A percentile compares a stretch with the other conserved stretches of the same genome.
Evolutionary conservation across 1,284 basidiomycete species (phyloP).

Genomic region (Sanghuangporus sanghuang): DNA sequence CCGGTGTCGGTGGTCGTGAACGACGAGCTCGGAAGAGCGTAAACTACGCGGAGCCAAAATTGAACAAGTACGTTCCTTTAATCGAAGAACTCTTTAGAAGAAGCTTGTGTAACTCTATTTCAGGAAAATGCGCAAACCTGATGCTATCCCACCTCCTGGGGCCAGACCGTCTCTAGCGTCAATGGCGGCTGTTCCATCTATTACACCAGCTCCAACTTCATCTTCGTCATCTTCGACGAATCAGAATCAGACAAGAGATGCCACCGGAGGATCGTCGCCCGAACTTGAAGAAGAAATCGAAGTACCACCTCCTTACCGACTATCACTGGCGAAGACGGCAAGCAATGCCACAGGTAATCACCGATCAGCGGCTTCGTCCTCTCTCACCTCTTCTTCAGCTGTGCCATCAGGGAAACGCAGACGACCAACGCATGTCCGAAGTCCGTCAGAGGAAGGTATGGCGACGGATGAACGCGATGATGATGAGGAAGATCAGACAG

Average conservation of each 20-base stretch:
- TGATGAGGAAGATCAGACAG: slow-evolving; percentile 52
- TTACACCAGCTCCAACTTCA: slow-evolving; percentile 6
- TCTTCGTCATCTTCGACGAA: neutral
- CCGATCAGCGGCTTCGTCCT: slow-evolving; percentile 20
- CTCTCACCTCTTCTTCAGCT: slow-evolving; percentile 12
- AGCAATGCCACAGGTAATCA: neutral
- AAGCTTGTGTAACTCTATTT: slow-evolving; percentile 11
- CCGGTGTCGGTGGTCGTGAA: slow-evolving; percentile 46
- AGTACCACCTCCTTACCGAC: slow-evolving; percentile 17
- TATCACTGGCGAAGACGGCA: neutral
- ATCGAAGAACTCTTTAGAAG: slow-evolving; percentile 2
- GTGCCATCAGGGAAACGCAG: slow-evolving; percentile 14
- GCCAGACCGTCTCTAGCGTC: slow-evolving; percentile 30
- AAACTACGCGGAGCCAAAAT: slow-evolving; percentile 85
- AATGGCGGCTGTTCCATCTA: slow-evolving; percentile 24
- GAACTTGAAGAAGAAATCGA: neutral
- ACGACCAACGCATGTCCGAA: slow-evolving; percentile 8
- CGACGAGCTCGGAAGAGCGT: slow-evolving; percentile 73
- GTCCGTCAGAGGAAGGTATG: slow-evolving; percentile 23
- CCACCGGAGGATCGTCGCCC: neutral
- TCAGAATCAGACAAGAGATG: neutral
- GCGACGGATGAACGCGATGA: slow-evolving; percentile 36
- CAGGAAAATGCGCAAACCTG: slow-evolving; percentile 90
- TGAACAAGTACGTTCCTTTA: slow-evolving; percentile 68
- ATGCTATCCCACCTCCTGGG: slow-evolving; percentile 37